Base-by-base conservation (phyloP, 306 rosid genomes). In the Neltuma alba region DNA sequence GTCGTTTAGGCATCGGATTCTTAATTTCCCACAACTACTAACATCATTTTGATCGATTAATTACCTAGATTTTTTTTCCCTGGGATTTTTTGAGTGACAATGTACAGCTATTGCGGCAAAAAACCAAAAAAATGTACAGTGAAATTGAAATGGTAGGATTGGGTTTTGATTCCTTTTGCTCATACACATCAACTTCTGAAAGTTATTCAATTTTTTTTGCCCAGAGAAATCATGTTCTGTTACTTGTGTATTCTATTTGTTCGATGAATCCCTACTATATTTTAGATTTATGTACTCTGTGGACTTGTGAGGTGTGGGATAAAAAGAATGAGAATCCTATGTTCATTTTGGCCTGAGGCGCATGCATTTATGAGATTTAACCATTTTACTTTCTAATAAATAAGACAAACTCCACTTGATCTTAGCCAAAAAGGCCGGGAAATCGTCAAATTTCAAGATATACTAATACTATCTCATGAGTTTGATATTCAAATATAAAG, bases 51-150 rank as follows among this genome's bases (percentile, higher is more conserved):
- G 37, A 25, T 68, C 20, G 13, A 5, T 41, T 27, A 37, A 14
- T 21, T 37, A 45, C 25, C 63, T 55, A 60, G 54, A 27, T 72
- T 21, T 33, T 36, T 15, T 14, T 20, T 9, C 3, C 7, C 9
- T 33, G 47, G 58, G 54, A 9, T 47, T 10, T 58, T 41, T 40
- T 40, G 73, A 85, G 66, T 25, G 30, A 62, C 18, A 2, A 33
- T 86, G 86, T 79, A 82, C 80, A 86, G 86, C 57, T 69, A 66
- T 66, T 25, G 33, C 30, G 74, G 74, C 18, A 68, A 41, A n/a
- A n/a, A 68, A 23, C 28, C 30, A 9, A 58, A 40, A 38, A 64
- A 7, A 40, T 69, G 74, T 69, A 69, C 57, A 69, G 74, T 42
- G 40, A 70, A 78, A 44, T 48, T 57, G 8, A 55, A 10, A 42